phyloP scores from a whole-genome alignment of 495 filamentous ascomycete species.

The Daldinia grandis region DNA sequence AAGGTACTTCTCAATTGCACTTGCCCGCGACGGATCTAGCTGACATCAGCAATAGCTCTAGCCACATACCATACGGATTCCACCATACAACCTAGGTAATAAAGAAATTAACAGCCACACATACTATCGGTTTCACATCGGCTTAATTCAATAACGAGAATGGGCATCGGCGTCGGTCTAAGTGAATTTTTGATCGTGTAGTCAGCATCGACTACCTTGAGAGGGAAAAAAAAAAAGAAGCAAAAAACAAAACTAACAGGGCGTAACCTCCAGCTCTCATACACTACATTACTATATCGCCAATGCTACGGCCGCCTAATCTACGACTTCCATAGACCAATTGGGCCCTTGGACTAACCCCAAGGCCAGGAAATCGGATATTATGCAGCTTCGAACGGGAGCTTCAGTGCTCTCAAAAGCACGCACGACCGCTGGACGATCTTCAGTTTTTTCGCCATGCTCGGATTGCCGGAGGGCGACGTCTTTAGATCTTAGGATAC shows the following conservation, averaged over 20 bases:
- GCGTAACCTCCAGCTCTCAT: neutral
- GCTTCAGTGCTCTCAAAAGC: conserved; percentile 48
- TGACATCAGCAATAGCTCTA: neutral
- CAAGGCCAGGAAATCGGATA: conserved; percentile 32
- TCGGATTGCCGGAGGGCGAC: conserved; percentile 49
- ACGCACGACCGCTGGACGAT: conserved; percentile 30
- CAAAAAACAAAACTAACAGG: neutral
- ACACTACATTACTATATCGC: conserved; percentile 1
- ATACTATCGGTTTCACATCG: neutral
- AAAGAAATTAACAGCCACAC: neutral
- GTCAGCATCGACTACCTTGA: conserved; percentile 15
- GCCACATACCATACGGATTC: no score
- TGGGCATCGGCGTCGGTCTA: neutral
- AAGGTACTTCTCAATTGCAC: no score
- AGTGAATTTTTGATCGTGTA: conserved; percentile 1
- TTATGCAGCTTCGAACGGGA: conserved; percentile 55
- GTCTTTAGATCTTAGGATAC: conserved; percentile 46
- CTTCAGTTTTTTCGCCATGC: conserved; percentile 44
- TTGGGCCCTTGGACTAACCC: conserved; percentile 36
- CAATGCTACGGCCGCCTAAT: conserved; percentile 32
- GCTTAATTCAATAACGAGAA: neutral
- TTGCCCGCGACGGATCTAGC: neutral
- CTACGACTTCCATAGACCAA: conserved; percentile 30
- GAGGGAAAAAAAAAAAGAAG: conserved; percentile 1
- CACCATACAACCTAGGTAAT: no score